Percentiles rank a stretch among this genome's conserved stretches.
phyloP scores from a whole-genome alignment of 2,329 filamentous ascomycete genomes.

The Chaetomium sp. region DNA sequence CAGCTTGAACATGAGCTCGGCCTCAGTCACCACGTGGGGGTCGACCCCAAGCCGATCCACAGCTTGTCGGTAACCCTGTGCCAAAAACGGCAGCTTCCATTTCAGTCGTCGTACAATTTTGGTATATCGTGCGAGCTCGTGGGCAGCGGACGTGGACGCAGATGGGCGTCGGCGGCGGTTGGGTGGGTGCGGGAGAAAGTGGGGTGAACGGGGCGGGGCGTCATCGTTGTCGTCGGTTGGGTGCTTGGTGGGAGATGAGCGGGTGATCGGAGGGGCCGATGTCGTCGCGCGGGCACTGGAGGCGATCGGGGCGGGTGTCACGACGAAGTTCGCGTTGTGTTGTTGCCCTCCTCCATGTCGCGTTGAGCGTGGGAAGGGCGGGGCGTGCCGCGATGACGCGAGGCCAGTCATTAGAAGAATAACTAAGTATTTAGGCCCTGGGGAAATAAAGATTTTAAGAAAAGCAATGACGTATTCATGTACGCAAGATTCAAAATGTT shows the following conservation, averaged over 20 bases:
- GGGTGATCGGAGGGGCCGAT: neutral
- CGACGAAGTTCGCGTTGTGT: conserved; percentile 1
- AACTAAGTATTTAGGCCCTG: neutral
- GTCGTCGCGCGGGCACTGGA: neutral
- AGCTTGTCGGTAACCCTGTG: conserved; percentile 49
- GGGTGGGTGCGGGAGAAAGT: neutral
- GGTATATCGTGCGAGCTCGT: conserved; percentile 50
- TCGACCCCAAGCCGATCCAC: conserved; percentile 33
- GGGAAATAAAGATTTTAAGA: no score
- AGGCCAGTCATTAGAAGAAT: conserved; percentile 11
- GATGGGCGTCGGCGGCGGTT: neutral
- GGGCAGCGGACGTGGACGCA: conserved; percentile 10
- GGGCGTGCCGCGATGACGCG: conserved; percentile 18
- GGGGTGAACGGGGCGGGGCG: neutral
- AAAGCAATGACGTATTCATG: no score
- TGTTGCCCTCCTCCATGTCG: neutral
- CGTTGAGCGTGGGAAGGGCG: neutral
- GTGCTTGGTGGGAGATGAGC: neutral
- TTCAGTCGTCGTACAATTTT: conserved; percentile 55
- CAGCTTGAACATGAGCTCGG: conserved; percentile 67
- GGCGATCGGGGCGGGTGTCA: conserved; percentile 5
- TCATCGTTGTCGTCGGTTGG: neutral
- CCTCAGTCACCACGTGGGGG: conserved; percentile 34
- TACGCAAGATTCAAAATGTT: no score
- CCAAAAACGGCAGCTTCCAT: conserved; percentile 58